A percentile compares a stretch with the other conserved stretches of the same genome.
Evolutionary conservation across 2,329 filamentous ascomycete species (phyloP).

Genomic region (Claviceps monticola): DNA sequence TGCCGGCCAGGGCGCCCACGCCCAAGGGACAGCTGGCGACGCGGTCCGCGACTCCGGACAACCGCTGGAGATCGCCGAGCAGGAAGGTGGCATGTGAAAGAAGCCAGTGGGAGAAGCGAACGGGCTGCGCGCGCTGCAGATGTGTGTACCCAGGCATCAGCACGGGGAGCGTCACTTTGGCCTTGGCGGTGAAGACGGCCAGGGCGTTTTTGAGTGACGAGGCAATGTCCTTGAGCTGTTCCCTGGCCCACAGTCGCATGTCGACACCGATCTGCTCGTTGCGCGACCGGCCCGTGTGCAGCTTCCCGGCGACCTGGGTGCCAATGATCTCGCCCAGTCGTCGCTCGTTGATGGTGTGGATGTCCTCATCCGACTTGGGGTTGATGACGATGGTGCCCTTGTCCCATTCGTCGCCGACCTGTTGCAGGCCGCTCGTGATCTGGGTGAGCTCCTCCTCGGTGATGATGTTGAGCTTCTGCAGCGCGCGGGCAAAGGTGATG

Average conservation of each 20-base stretch:
- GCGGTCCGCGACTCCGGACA: slow-evolving; percentile 12
- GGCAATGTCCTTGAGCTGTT: slow-evolving; percentile 11
- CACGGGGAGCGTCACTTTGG: slow-evolving; percentile 1
- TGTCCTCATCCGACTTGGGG: slow-evolving; percentile 15
- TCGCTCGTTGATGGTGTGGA: slow-evolving; percentile 42
- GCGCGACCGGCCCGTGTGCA: slow-evolving; percentile 55
- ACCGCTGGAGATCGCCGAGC: slow-evolving; percentile 13
- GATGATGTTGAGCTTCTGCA: slow-evolving; percentile 46
- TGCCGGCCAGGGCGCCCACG: slow-evolving; percentile 16
- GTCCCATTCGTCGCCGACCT: slow-evolving; percentile 13
- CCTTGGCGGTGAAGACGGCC: background rate
- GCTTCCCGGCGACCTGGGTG: slow-evolving; percentile 30
- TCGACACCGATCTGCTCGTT: slow-evolving; percentile 65
- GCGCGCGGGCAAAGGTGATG: slow-evolving; percentile 52
- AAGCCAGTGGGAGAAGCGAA: slow-evolving; percentile 12
- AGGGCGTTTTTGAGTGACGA: background rate
- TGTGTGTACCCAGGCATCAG: slow-evolving; percentile 18
- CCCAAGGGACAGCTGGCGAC: slow-evolving; percentile 15
- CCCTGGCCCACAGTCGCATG: slow-evolving; percentile 50
- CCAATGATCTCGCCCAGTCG: slow-evolving; percentile 54
- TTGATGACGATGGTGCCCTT: slow-evolving; percentile 14
- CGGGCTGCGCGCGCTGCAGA: slow-evolving; percentile 13
- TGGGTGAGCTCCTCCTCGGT: slow-evolving; percentile 18
- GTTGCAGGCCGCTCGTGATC: background rate
- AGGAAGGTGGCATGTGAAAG: slow-evolving; percentile 13